These are phyloP conservation scores for Thyridium curvatum DNA, from an alignment of 2,329 filamentous ascomycete genomes.

Conservation along the genomic window DNA sequence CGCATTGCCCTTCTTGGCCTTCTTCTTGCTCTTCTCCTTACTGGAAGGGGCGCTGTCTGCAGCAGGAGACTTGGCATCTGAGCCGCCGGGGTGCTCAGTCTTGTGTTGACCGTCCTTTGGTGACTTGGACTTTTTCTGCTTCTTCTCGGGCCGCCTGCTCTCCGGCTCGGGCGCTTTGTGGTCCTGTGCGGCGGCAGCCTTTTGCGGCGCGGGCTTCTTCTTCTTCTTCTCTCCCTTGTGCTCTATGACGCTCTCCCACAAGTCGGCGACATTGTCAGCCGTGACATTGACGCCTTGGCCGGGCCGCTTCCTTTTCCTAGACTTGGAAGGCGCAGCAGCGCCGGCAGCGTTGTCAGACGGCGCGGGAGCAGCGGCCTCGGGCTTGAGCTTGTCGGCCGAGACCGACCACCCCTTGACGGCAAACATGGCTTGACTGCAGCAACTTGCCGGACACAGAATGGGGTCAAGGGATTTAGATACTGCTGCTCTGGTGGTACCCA, in stretches of 20 bases:
- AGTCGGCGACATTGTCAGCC: constrained; percentile 63
- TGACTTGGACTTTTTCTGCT: constrained; percentile 18
- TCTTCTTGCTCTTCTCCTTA: constrained; percentile 11
- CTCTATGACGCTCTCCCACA: constrained; percentile 78
- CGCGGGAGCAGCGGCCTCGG: constrained; percentile 45
- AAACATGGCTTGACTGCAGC: constrained; percentile 57
- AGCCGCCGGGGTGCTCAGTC: constrained; percentile 2
- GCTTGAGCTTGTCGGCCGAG: constrained; percentile 62
- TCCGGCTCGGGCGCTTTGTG: constrained; percentile 1
- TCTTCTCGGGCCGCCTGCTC: constrained; percentile 14
- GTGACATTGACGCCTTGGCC: constrained; percentile 43
- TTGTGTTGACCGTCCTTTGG: constrained; percentile 12
- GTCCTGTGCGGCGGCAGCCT: constrained; percentile 26
- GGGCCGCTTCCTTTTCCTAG: constrained; percentile 53
- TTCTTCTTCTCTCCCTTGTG: constrained; percentile 40
- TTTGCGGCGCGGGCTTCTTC: no score
- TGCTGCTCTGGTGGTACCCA: no score
- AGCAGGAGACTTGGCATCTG: not conserved
- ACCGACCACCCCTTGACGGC: constrained; percentile 91
- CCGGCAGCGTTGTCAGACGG: not conserved
- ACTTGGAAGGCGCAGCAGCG: constrained; percentile 31
- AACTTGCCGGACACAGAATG: not conserved
- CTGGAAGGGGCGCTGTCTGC: not conserved
- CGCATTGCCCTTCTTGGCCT: constrained; percentile 12
- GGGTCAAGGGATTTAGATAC: no score